Base-by-base conservation (phyloP, 1,139 yeast genomes). In the Wickerhamomyces sp. region DNA sequence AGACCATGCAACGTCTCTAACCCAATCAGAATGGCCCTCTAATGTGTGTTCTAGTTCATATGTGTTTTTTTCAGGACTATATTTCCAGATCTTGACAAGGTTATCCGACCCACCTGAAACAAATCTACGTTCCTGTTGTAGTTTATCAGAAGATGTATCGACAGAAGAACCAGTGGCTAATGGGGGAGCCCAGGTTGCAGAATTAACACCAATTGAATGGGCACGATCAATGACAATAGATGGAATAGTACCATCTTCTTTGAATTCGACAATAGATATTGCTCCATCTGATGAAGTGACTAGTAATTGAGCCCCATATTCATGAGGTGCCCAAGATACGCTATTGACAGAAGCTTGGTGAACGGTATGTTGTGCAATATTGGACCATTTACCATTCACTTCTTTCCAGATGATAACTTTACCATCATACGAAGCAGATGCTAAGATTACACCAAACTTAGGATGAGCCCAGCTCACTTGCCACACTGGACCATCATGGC, bases 401-500 rank as follows among this genome's bases (percentile, higher is more conserved):
- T 92, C 97, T 59, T 89, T 84, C 98, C 98, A 92, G 55, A 94
- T 81, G 48, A 90, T 68, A 9, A 88, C 97, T 57, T 83, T 84
- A 40, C 98, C 98, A 59, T 92, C 98, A 58, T 88, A 94, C 1
- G 96, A 87, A 51, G 96, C 89, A 22, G 96, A 84, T 1, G 98
- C 98, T 50, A 92, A 72, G 49, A 92, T 87, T 7, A 89, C 84
- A 28, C 98, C 98, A 58, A 92, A 92, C 63, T 92, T 92, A 31
- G 99, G 98, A 61, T 94, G 98, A 3, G 98, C 97, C 99, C 98
- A 92, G 38, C 90, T 79, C 26, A 90, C 95, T 65, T 92, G 96
- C 98, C 99, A 94, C 36, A 94, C 97, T 10, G 98, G 97, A 18
- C 98, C 98, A 49, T 89, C 96, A 62, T 92, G 99, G 24, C 96